Evolutionary conservation across 148 eudicot species (phyloP).

Genomic region (Bassia scoparia): DNA sequence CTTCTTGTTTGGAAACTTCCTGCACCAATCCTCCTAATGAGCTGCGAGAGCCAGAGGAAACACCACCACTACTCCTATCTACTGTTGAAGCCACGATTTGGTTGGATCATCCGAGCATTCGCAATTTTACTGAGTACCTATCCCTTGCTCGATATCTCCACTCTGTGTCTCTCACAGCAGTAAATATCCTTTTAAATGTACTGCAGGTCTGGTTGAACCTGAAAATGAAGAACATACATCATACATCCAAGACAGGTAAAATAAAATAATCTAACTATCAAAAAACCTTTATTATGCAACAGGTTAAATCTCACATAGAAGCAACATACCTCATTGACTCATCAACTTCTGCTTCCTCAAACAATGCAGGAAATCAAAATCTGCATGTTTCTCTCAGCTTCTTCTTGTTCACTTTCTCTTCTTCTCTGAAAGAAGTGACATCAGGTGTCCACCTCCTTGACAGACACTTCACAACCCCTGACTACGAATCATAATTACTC

Average conservation of each 20-base stretch:
- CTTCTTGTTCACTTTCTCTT: conserved; percentile 90
- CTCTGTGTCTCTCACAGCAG: conserved; percentile 67
- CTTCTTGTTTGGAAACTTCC: conserved; percentile 57
- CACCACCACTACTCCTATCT: conserved; percentile 44
- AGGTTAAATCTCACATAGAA: background rate
- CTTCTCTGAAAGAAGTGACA: conserved; percentile 70
- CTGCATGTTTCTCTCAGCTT: conserved; percentile 94
- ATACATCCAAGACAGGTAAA: conserved; percentile 5
- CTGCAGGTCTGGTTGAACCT: conserved; percentile 79
- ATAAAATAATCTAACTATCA: background rate
- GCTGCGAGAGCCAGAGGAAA: conserved; percentile 49
- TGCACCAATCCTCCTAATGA: conserved; percentile 46
- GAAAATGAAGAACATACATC: conserved; percentile 25
- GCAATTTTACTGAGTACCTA: conserved; percentile 59
- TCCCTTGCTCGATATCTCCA: conserved; percentile 68
- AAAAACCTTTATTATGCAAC: background rate
- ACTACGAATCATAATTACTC: conserved; percentile 46
- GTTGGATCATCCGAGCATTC: conserved; percentile 57
- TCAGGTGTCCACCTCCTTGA: conserved; percentile 68
- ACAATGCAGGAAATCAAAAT: conserved; percentile 75
- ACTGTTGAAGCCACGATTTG: conserved; percentile 48
- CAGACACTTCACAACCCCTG: conserved; percentile 92
- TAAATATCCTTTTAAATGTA: conserved; percentile 73
- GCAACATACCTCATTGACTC: conserved; percentile 68
- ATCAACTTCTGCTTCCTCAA: conserved; percentile 74